A percentile compares a stretch with the other conserved stretches of the same genome.
phyloP scores from a whole-genome alignment of 305 asterid species.

The Withania somnifera region DNA sequence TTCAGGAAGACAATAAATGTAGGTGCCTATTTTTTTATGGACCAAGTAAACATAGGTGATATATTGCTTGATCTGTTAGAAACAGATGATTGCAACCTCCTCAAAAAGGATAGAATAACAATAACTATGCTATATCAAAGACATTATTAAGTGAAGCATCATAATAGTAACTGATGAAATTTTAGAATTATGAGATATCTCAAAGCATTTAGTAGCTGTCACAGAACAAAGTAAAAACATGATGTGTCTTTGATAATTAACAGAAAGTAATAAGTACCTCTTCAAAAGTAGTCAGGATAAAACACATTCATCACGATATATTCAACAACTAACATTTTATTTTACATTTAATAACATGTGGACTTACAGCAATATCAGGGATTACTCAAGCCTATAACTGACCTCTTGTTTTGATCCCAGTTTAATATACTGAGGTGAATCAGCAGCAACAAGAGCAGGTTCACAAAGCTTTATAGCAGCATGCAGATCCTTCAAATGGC shows the following conservation, averaged over 20 bases:
- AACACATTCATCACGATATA: background rate
- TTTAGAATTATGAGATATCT: background rate
- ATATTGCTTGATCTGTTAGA: background rate
- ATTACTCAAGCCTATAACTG: conserved; percentile 11
- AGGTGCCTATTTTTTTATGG: background rate
- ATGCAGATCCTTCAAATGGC: conserved; percentile 86
- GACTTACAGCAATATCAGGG: background rate
- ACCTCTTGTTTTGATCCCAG: conserved; percentile 94
- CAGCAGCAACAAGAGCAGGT: conserved; percentile 71
- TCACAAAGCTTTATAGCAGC: conserved; percentile 90
- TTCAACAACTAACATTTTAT: background rate
- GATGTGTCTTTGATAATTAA: background rate
- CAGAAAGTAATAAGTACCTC: background rate
- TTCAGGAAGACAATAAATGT: background rate
- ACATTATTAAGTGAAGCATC: background rate
- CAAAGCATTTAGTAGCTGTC: background rate
- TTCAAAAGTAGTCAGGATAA: background rate
- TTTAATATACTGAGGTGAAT: conserved; percentile 63
- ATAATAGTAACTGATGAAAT: background rate
- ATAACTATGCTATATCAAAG: background rate
- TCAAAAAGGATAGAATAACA: background rate
- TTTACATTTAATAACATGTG: background rate
- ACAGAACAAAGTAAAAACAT: background rate
- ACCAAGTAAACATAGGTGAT: background rate
- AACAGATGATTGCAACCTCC: background rate